These are phyloP conservation scores for Cronartium quercuum DNA, from an alignment of 1,284 basidiomycete species.

Conservation along the genomic window DNA sequence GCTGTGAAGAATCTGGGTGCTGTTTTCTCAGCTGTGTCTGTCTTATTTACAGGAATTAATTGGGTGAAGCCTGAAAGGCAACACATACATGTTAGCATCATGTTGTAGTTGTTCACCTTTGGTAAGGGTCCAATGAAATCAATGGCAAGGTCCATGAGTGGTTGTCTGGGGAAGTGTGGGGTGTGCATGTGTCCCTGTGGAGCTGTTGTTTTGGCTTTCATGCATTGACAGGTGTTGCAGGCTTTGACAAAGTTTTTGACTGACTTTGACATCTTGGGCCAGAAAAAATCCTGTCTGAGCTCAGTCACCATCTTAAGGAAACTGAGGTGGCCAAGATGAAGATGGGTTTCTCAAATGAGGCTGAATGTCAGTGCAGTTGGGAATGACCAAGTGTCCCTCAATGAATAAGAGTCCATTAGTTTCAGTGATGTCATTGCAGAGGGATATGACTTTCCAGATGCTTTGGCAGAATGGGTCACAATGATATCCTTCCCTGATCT, in stretches of 20 bases:
- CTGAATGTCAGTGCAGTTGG: no score
- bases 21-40: constrained; percentile 1
- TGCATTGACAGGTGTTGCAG: background rate
- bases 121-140: constrained; percentile 8
- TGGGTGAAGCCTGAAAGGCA: background rate
- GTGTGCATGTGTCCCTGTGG: constrained; percentile 12
- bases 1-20: constrained; percentile 2
- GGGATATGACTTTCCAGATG: background rate
- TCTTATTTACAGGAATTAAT: background rate
- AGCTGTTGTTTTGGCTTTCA: background rate
- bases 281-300: constrained; percentile 6
- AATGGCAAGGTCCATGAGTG: background rate
- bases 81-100: constrained; percentile 17
- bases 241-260: background rate
- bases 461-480: background rate
- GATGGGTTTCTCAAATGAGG: constrained; percentile 6
- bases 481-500: background rate
- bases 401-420: background rate
- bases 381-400: no score
- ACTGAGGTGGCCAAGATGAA: background rate
- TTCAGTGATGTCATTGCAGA: background rate
- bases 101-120: background rate
- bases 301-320: background rate
- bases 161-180: background rate
- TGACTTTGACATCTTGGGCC: background rate